Base-by-base conservation (phyloP, 2,329 filamentous ascomycete species). In the Truncatella angustata region DNA sequence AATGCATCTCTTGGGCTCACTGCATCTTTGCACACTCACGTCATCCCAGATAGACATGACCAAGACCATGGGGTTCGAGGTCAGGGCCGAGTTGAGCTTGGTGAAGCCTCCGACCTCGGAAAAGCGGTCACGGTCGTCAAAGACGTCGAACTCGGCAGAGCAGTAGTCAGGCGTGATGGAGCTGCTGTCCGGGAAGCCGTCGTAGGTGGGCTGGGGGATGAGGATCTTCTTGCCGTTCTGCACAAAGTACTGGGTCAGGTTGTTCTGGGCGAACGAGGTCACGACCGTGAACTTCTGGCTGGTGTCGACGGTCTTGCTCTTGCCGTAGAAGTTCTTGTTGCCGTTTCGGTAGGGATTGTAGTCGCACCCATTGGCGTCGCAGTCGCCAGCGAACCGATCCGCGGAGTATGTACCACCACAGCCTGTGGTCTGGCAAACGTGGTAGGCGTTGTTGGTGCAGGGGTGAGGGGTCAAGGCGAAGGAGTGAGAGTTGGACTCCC, bases 261-360 rank as follows among this genome's bases (percentile, higher is more conserved):
- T 61, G 60, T 75, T 71, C 16, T 60, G 18, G 39, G 53, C 32
- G 70, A 85, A 86, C 60, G 83, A 81, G 10, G 81, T 83, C 49
- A 86, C 77, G 30, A 85, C 80, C 18, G 47, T 50, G 47, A 50
- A 50, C 36, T 50, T 50, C 36, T 50, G 14, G 47, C 35, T 50
- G 3, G 47, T 50, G 16, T 50, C 47, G 4, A 50, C 36, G 5
- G 47, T 50, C 63, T 73, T 73, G 56, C 77, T 79, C 2, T 75
- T 70, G 51, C 84, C 84, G 70, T 80, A 86, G 74, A 85, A 87
- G 67, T 73, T 69, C 28, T 70, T 70, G 66, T 80, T 75, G 53
- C 84, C 84, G 73, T 83, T 76, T 62, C 83, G 81, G 78, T 79
- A 87, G n/a, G 79, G 71, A 75, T 85, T 85, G 75, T 81, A 86